Base-by-base conservation (phyloP, 2,329 filamentous ascomycete species). In the Thelonectria olida region DNA sequence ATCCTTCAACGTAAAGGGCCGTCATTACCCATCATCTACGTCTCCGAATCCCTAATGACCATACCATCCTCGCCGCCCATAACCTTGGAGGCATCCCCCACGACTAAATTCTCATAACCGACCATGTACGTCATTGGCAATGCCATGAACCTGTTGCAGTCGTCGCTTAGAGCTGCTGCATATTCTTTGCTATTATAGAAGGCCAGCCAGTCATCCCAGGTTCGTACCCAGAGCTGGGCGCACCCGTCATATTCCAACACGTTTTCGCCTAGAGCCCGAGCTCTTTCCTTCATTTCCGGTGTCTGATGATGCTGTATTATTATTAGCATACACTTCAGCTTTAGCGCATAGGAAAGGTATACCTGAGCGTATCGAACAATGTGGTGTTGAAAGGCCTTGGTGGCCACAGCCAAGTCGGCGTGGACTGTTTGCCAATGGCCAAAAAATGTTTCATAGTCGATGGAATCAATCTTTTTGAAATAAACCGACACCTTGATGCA, bases 131-230 rank as follows among this genome's bases (percentile, higher is more conserved):
- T 55, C 53, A 55, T 55, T 17, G 53, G 53, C 3, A 55, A 31
- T 4, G 42, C 20, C 53, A 55, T 55, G 20, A 55, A 55, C 12
- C 42, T 19, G 20, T 55, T 31, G 17, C 53, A 55, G 20, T 55
- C 53, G 19, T 55, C 53, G 42, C 53, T 55, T 17, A 55, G n/a
- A 7, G 53, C 53, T 19, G 53, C 53, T 10, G 53, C 42, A 28
- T 55, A 55, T 20, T 55, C 53, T 17, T 55, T 55, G 31, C 53
- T 55, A n/a, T 55, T 55, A 20, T 55, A 55, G 15, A 55, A 55
- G 13, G 41, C 53, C 7, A 55, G 12, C 53, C 53, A 55, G 53
- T 55, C 53, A 17, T 55, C 53, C 53, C 53, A 55, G 20, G 27
- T 48, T 22, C 44, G 47, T 10, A 55, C 53, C 53, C 53, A 55